Base-by-base conservation (phyloP, 805 yeast genomes). In the Novakomyces olei region DNA sequence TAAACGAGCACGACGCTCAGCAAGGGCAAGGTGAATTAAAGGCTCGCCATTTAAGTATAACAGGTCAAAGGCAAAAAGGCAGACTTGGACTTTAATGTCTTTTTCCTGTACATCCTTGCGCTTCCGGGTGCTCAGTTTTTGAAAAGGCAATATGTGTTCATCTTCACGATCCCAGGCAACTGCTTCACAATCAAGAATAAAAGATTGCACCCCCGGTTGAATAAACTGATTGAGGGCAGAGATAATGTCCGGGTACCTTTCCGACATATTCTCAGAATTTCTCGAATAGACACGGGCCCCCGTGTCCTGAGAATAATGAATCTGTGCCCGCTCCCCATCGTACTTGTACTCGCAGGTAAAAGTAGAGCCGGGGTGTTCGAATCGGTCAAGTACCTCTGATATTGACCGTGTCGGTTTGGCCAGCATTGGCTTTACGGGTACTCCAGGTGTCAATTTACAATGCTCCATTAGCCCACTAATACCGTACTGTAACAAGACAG, bases 271-370 rank as follows among this genome's bases (percentile, higher is more conserved):
- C 55, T 88, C 98, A 33, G 92, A 79, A 52, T 85, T 88, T 53
- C 98, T 67, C 2, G 95, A 83, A 51, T 79, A 88, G 8, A 88
- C 74, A 35, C 66, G 61, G 43, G 80, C 72, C 7, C 62, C 53
- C 5, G 58, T 57, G 2, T 88, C 85, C 9, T 22, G 29, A 3
- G 32, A 22, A 19, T 74, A 51, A 51, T 88, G 98, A 7, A 88
- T 73, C 50, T 88, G 98, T 0, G 96, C 96, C 44, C 98, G 66
- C 54, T 88, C 98, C 29, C 98, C 98, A 50, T 88, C 98, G 46
- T 88, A 88, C 47, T 88, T 88, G 55, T 83, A 88, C 50, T 88
- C 98, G 50, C 95, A 85, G 0, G 95, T 83, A 47, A 88, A 88
- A 36, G 67, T 67, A 16, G 32, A 17, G n/a, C n/a, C n/a, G 42